Evolutionary conservation across 768 basidiomycete species (phyloP).

Genomic region (Tephrocybe sp.): DNA sequence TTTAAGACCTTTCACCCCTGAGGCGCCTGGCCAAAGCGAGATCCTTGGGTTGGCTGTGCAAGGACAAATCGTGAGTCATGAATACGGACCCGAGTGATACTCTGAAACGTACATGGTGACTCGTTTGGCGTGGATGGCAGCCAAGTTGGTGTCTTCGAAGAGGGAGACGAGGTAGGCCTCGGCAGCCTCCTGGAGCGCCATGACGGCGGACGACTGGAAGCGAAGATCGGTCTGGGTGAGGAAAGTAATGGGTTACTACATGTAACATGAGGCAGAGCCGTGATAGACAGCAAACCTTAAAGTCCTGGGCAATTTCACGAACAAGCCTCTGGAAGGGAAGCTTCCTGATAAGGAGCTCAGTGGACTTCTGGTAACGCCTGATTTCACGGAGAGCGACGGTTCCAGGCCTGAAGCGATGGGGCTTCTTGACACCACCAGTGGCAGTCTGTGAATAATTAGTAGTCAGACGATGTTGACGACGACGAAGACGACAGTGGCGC

Average conservation of each 20-base stretch:
- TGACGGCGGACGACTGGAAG: slow-evolving; percentile 95
- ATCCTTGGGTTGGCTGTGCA: slow-evolving; percentile 78
- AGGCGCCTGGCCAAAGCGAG: slow-evolving; percentile 85
- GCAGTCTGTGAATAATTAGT: slow-evolving; percentile 47
- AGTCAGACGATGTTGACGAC: slow-evolving; percentile 21
- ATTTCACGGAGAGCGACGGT: slow-evolving; percentile 99
- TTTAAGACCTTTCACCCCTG: slow-evolving; percentile 81
- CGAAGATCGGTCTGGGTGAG: slow-evolving; percentile 74
- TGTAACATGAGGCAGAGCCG: neutral
- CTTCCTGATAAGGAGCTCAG: slow-evolving; percentile 98
- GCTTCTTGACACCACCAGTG: slow-evolving; percentile 99
- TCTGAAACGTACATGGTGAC: slow-evolving; percentile 55
- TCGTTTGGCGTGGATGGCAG: slow-evolving; percentile 88
- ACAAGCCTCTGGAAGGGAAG: slow-evolving; percentile 99
- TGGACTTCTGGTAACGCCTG: slow-evolving; percentile 97
- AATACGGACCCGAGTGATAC: neutral
- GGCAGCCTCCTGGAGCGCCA: slow-evolving; percentile 91
- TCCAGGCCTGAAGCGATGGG: slow-evolving; percentile 95
- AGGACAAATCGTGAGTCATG: slow-evolving; percentile 19
- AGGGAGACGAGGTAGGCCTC: slow-evolving; percentile 88
- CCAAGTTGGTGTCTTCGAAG: slow-evolving; percentile 90
- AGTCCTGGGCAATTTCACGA: slow-evolving; percentile 95
- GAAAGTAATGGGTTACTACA: too few species aligned
- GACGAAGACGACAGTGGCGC: slow-evolving; percentile 24
- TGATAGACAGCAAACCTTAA: slow-evolving; percentile 62